Conservation (phyloP, 75 land plant species). For the Pinus tabuliformis region DNA sequence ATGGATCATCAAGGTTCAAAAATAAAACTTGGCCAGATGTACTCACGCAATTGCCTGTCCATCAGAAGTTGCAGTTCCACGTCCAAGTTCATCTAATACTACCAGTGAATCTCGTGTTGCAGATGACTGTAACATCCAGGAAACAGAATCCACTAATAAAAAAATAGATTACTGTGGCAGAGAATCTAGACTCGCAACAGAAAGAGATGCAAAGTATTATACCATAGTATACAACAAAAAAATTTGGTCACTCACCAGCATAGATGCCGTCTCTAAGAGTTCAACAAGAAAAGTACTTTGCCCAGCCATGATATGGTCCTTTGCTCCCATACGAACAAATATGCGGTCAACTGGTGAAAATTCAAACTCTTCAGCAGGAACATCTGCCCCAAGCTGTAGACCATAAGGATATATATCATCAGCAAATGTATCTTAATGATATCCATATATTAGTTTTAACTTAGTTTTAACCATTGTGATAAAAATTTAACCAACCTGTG, state of each 20-base stretch:
- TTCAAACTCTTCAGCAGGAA: conserved; percentile 83
- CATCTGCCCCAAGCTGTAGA: conserved; percentile 84
- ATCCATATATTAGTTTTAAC: background rate
- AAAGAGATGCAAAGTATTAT: background rate
- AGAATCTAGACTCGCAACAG: background rate
- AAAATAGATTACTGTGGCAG: background rate
- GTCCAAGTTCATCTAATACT: conserved; percentile 94
- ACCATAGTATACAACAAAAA: background rate
- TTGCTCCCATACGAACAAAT: conserved; percentile 98
- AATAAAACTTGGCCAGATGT: background rate
- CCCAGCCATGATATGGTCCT: conserved; percentile 92
- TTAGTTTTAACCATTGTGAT: background rate
- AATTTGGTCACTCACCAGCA: conserved; percentile 63
- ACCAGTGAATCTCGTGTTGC: conserved; percentile 85
- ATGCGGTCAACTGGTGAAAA: conserved; percentile 84
- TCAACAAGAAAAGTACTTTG: conserved; percentile 96
- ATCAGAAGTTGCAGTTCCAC: conserved; percentile 98
- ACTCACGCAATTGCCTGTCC: conserved; percentile 98
- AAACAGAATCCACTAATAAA: background rate
- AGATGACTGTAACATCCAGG: conserved; percentile 49
- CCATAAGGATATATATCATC: background rate
- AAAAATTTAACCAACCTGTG: conserved; percentile 57
- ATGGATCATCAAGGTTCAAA: background rate
- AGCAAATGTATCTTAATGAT: background rate
- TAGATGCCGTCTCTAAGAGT: conserved; percentile 85